Percentiles rank a stretch among this genome's conserved stretches.
Evolutionary conservation across 495 filamentous ascomycete species (phyloP).

Genomic region (Penicillium pancosmium): DNA sequence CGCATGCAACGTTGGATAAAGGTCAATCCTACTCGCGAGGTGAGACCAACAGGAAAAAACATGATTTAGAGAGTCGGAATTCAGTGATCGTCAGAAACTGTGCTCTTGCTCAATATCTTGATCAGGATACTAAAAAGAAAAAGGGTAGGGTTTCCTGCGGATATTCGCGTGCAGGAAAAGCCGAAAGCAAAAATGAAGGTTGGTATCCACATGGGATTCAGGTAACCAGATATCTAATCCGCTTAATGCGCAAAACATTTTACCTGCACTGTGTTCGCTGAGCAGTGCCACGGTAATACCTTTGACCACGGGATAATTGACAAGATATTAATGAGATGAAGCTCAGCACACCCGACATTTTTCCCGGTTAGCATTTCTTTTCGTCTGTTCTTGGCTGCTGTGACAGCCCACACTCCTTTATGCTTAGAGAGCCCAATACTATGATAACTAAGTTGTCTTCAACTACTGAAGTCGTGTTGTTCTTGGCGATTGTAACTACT

Average conservation of each 20-base stretch:
- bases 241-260: conserved; percentile 5
- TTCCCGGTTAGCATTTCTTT: background rate
- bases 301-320: background rate
- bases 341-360: background rate
- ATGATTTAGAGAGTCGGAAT: background rate
- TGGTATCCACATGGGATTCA: background rate
- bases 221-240: conserved; percentile 4
- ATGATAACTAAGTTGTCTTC: background rate
- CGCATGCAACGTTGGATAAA: conserved; percentile 13
- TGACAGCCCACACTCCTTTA: background rate
- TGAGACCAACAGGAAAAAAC: background rate
- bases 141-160: background rate
- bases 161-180: background rate
- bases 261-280: background rate
- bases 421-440: background rate
- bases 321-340: background rate
- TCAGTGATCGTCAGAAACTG: background rate
- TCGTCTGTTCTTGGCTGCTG: background rate
- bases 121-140: background rate
- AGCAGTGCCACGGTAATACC: conserved; percentile 1
- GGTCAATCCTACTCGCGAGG: background rate
- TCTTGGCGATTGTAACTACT: too few relatives aligned
- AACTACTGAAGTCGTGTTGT: too few relatives aligned
- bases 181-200: background rate
- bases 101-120: background rate